A percentile compares a stretch with the other conserved stretches of the same genome.
Conservation (phyloP, 768 basidiomycete species). For the Psilocybe tampanensis region DNA sequence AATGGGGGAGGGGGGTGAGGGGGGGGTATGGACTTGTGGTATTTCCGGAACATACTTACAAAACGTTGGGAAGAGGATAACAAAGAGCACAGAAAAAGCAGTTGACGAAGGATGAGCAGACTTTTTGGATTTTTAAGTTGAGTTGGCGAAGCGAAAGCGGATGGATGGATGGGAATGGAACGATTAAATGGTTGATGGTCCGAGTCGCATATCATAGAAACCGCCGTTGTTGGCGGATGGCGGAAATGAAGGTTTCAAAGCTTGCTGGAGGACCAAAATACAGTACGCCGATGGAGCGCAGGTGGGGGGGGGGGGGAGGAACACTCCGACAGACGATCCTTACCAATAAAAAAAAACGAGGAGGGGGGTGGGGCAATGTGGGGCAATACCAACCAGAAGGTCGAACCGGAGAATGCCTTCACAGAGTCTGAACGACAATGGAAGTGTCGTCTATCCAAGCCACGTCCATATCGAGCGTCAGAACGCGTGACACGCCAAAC, state of each 20-base stretch:
- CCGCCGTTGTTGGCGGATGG: conserved; percentile 1
- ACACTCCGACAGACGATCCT: neutral
- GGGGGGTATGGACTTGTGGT: neutral
- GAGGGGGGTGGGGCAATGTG: neutral
- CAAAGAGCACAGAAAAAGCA: neutral
- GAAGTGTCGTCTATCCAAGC: conserved; percentile 74
- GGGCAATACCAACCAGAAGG: too few relatives aligned
- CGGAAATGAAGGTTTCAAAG: neutral
- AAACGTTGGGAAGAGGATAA: neutral
- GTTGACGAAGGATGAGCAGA: neutral
- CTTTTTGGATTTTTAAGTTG: neutral
- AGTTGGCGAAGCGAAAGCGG: neutral
- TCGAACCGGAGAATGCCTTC: too few relatives aligned
- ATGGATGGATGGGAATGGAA: too few relatives aligned
- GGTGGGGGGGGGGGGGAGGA: too few relatives aligned
- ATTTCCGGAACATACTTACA: conserved; percentile 1
- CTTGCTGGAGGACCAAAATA: too few relatives aligned
- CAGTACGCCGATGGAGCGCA: too few relatives aligned
- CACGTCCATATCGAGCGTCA: conserved; percentile 65
- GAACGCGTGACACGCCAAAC: conserved; percentile 52
- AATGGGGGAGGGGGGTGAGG: neutral
- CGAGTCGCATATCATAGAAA: neutral
- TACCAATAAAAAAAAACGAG: neutral
- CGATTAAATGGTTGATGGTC: neutral
- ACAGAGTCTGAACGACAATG: conserved; percentile 64